These are phyloP conservation scores for Talaromyces atroroseus DNA, from an alignment of 2,329 filamentous ascomycete species.

Conservation along the genomic window DNA sequence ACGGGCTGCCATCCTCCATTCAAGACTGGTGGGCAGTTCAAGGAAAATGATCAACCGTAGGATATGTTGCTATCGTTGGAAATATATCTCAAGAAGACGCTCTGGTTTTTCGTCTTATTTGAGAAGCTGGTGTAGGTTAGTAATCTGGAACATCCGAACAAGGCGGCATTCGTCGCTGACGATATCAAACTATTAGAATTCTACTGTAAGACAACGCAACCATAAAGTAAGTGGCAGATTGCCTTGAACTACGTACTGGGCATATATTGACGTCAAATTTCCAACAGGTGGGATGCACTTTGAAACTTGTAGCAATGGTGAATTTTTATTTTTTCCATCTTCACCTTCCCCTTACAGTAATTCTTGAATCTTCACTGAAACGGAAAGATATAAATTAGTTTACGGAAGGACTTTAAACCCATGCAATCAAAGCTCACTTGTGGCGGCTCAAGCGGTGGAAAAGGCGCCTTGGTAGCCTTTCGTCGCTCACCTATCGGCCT, in stretches of 20 bases:
- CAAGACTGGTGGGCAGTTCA: constrained; percentile 29
- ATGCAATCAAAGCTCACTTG: constrained; percentile 23
- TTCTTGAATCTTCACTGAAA: constrained; percentile 19
- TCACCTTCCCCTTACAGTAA: neutral
- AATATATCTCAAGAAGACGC: constrained; percentile 13
- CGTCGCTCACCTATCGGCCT: constrained; percentile 28
- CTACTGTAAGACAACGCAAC: neutral
- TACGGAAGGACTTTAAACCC: constrained; percentile 18
- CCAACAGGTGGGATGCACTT: neutral
- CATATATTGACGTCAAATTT: constrained; percentile 53
- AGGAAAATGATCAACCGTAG: constrained; percentile 51
- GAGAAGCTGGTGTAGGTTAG: constrained; percentile 43
- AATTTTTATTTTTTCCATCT: constrained; percentile 8
- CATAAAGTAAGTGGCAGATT: neutral
- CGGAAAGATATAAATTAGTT: constrained; percentile 27
- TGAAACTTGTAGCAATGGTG: neutral
- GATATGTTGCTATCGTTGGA: constrained; percentile 19
- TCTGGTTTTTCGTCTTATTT: constrained; percentile 9
- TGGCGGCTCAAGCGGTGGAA: constrained; percentile 28
- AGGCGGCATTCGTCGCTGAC: constrained; percentile 48
- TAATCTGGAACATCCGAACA: constrained; percentile 50
- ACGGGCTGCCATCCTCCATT: constrained; percentile 35
- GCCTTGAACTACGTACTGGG: neutral
- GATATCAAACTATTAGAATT: constrained; percentile 34
- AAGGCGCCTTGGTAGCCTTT: constrained; percentile 31